A percentile compares a stretch with the other conserved stretches of the same genome.
Conservation (phyloP, 2,329 filamentous ascomycete species). For the Pseudopyrenochaeta lycopersici region DNA sequence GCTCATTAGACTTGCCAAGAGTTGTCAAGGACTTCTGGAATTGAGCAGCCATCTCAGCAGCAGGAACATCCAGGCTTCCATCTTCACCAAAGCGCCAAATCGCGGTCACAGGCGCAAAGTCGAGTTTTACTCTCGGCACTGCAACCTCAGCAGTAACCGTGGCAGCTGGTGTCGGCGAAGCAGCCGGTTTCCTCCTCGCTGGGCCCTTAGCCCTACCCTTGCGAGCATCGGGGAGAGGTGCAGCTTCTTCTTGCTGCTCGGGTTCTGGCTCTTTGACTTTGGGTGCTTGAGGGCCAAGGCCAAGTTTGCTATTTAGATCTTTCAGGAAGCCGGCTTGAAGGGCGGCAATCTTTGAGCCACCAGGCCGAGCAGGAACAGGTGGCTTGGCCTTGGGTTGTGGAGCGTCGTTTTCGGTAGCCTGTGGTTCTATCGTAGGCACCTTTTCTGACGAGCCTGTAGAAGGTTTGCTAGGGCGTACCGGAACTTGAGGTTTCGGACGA, state of each 20-base stretch:
- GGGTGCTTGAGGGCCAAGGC: slow-evolving; percentile 81
- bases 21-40: slow-evolving; percentile 29
- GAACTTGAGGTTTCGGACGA: slow-evolving; percentile 71
- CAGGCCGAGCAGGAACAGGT: slow-evolving; percentile 78
- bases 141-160: slow-evolving; percentile 51
- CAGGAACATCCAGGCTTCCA: slow-evolving; percentile 44
- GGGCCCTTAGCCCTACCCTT: slow-evolving; percentile 92
- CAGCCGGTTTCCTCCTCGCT: slow-evolving; percentile 73
- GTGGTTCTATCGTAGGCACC: slow-evolving; percentile 33
- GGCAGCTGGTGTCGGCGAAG: slow-evolving; percentile 62
- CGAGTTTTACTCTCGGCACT: slow-evolving; percentile 32
- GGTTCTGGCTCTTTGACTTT: slow-evolving; percentile 78
- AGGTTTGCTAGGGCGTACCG: slow-evolving; percentile 65
- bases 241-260: slow-evolving; percentile 67
- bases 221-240: slow-evolving; percentile 84
- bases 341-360: slow-evolving; percentile 86
- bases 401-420: slow-evolving; percentile 44
- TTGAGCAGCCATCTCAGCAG: slow-evolving; percentile 39
- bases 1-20: slow-evolving; percentile 10
- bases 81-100: slow-evolving; percentile 49
- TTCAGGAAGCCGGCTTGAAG: slow-evolving; percentile 92
- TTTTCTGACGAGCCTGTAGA: slow-evolving; percentile 53
- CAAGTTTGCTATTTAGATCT: slow-evolving; percentile 88
- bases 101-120: slow-evolving; percentile 37
- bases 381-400: slow-evolving; percentile 77